Percentiles rank a stretch among this genome's conserved stretches.
Conservation (phyloP, 2,329 filamentous ascomycete species). For the Xylariales sp. region DNA sequence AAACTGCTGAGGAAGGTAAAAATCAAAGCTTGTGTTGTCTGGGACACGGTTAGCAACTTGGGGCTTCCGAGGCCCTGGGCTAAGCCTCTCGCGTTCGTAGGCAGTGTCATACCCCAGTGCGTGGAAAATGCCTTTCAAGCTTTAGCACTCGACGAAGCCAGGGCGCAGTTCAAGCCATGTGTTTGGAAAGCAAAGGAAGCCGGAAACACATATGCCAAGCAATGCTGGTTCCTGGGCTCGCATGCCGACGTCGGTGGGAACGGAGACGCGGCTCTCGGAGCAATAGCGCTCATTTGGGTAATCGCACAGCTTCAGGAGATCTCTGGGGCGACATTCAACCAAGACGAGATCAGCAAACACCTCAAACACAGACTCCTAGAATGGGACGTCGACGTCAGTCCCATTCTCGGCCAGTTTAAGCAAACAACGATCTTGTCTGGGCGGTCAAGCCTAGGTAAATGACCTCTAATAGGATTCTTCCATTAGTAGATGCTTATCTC, state of each 20-base stretch:
- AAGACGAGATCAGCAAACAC: background rate
- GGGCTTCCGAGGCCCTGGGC: background rate
- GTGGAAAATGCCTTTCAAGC: constrained; percentile 13
- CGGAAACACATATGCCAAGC: background rate
- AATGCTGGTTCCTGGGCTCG: constrained; percentile 20
- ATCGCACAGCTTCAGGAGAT: background rate
- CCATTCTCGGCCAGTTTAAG: too few species aligned
- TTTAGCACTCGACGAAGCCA: constrained; percentile 5
- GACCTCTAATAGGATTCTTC: too few species aligned
- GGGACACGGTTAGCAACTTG: constrained; percentile 13
- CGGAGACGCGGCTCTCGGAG: constrained; percentile 15
- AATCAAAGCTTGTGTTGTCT: constrained; percentile 15
- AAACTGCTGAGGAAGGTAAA: background rate
- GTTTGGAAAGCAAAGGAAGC: background rate
- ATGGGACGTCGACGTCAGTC: constrained; percentile 4
- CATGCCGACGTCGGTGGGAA: constrained; percentile 5
- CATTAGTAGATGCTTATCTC: background rate
- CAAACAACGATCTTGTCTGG: too few species aligned
- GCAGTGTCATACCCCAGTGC: background rate
- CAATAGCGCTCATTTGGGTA: constrained; percentile 1
- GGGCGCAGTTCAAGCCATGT: constrained; percentile 9
- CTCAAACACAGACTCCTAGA: constrained; percentile 6
- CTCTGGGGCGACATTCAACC: background rate
- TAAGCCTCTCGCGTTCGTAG: background rate
- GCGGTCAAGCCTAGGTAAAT: too few species aligned